These are phyloP conservation scores for Magnaporthiopsis rhizophila DNA, from an alignment of 2,329 filamentous ascomycete species.

Conservation along the genomic window DNA sequence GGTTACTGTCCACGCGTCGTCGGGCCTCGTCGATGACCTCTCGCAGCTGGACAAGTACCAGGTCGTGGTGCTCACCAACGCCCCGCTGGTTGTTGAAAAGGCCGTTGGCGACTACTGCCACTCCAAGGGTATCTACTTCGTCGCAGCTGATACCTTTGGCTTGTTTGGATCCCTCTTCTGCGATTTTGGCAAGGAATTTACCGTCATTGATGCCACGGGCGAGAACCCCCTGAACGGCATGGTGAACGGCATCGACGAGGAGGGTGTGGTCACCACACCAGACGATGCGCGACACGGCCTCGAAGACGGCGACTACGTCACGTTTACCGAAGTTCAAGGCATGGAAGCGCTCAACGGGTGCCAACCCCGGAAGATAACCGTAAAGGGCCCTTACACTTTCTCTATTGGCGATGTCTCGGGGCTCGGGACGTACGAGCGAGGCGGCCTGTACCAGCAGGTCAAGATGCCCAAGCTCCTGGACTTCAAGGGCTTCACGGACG, in stretches of 20 bases:
- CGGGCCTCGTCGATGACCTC: conserved; percentile 66
- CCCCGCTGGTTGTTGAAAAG: conserved; percentile 71
- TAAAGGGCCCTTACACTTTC: conserved; percentile 96
- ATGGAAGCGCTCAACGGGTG: conserved; percentile 81
- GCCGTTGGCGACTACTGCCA: conserved; percentile 89
- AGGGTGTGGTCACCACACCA: conserved; percentile 83
- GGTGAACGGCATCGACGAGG: conserved; percentile 79
- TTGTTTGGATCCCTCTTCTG: conserved; percentile 95
- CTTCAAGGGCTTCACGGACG: conserved; percentile 72
- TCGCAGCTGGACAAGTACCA: conserved; percentile 84
- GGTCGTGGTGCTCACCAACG: conserved; percentile 83
- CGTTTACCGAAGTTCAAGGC: conserved; percentile 86
- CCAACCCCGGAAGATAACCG: conserved; percentile 81
- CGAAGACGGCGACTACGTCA: conserved; percentile 94
- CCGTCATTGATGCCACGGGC: conserved; percentile 80
- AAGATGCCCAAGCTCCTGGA: conserved; percentile 95
- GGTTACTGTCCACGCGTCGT: conserved; percentile 64
- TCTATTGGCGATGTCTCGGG: conserved; percentile 89
- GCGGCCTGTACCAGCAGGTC: conserved; percentile 88
- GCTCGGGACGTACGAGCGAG: conserved; percentile 78
- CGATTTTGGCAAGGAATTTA: conserved; percentile 93
- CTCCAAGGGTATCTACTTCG: conserved; percentile 82
- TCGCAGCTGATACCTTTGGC: conserved; percentile 83
- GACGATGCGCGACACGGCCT: conserved; percentile 93
- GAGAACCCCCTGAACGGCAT: conserved; percentile 85